Base-by-base conservation (phyloP, 257 asterid species). In the Nicotiana tomentosiformis region DNA sequence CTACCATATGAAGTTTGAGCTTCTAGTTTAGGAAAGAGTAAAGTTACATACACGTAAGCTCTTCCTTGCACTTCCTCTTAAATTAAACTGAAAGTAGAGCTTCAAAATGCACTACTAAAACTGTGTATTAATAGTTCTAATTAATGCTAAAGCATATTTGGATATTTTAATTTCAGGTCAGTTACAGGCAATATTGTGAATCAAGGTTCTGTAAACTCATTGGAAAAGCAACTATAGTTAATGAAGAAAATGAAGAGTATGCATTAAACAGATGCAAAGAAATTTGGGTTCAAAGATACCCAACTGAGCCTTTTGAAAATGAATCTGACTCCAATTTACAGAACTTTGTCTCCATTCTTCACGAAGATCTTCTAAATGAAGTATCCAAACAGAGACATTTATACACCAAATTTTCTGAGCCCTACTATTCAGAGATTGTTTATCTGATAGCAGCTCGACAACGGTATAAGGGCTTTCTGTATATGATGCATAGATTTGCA, bases 171-270 rank as follows among this genome's bases (percentile, higher is more conserved):
- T 6, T 79, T 81, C 92, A 95, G 98, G 92, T 82, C 3, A 85
- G 88, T 77, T 95, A 95, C 86, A 92, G 90, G 81, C 83, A 86
- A 66, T 95, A 95, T 83, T 95, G 99, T 51, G 90, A 93, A 80
- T 90, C 97, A 77, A 95, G 91, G 85, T 94, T 95, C 89, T 87
- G 90, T 14, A 95, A 91, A 83, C 82, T 94, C 14, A 89, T 95
- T 2, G 97, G 97, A 70, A 95, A 91, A 74, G 85, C 97, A 20
- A 78, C 91, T 10, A 93, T 95, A 35, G 93, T 94, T 66, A 95
- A 93, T 84, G 95, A 90, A 81, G 97, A 95, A 85, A 94, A 91
- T 68, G 94, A 90, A 82, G 99, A 93, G 32, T 95, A 95, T 77
- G 98, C 99, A 81, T 33, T 94, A 85, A 86, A 90, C 80, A 91